Evolutionary conservation across 2,329 filamentous ascomycete species (phyloP), one percentile per base, ranked within the genome.

Genomic region (Fusarium floridanum): DNA sequence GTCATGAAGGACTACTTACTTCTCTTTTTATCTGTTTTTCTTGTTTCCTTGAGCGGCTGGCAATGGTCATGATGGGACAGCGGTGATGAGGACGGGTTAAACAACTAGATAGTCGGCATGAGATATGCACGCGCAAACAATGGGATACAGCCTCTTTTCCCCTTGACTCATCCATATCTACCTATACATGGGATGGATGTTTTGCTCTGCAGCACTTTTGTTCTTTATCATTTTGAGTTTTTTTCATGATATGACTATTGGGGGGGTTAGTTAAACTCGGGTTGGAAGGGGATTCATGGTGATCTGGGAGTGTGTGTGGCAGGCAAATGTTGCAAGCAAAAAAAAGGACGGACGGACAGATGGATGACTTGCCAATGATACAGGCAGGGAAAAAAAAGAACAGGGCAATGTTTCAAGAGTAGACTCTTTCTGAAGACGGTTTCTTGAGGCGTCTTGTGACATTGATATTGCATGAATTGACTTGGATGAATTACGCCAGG

Each of bases 31-130:
- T 70, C 34, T 57, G 32, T 37, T 66, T 67, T 67, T 66, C 63
- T 73, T 73, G 62, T 67, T 43, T 67, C 61, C 57, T 73, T 73
- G 29, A 50, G 63, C 55, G 45, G 29, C 29, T 71, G 59, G 59
- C 29, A 65, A 73, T 55, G 45, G 61, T 64, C 56, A 61, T 57
- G 57, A 56, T 39, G 36, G 72, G 64, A 29, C 57, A 68, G 62
- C 55, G 53, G 37, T 45, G 53, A 73, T 66, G 63, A 67, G 41
- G 45, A 65, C 32, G 60, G 68, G 50, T 59, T 66, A 67, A 71
- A 75, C 67, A 61, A 61, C 62, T 75, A 75, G 70, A 75, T 66
- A 72, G 64, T 68, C 57, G 55, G 61, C 66, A 66, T 53, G 41
- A 70, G 55, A 57, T 57, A 20, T 53, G 39, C 59, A 36, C 41